Evolutionary conservation across 345 rosid species (phyloP), one percentile per base, ranked within the genome.

Genomic region (Lepidium aucheri): DNA sequence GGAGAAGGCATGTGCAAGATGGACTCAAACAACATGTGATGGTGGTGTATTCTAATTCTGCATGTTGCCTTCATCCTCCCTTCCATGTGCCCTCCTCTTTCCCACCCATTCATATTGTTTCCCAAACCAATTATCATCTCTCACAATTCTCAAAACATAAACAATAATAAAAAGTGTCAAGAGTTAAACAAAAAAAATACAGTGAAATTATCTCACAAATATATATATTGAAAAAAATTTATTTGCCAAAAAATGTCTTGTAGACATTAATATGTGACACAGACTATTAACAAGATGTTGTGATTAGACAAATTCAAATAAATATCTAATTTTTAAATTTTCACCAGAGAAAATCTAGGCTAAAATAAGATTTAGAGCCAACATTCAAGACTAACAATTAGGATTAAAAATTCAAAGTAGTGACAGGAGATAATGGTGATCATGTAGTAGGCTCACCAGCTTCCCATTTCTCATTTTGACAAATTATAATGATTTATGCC

Each of bases 361-460:
- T 40, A 15, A 20, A 24, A 24, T 24, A 24, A 26, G 17, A 55
- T 64, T 47, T 38, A 46, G 57, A 47, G 32, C 65, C 66, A 72
- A 49, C 65, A 64, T 72, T 56, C 70, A 36, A 45, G 39, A 70
- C 63, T 44, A 65, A 63, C 65, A 49, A 1, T 9, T 20, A 56
- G 9, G 24, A 40, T 22, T 55, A 57, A 33, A 53, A 50, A 5
- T 32, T n/a, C 50, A 53, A 72, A 65, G 70, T n/a, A 32, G 9
- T 58, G 61, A 35, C 61, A 42, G 42, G 54, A 42, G 67, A 58
- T 71, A 59, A 51, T 58, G 70, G 49, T 34, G 54, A 51, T n/a
- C n/a, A n/a, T 57, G 71, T 51, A 65, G 72, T 73, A 73, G 72
- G 72, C 61, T 73, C 65, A 64, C 66, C 70, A 57, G 76, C 54